Conservation (phyloP, 176 grass and related monocot species). For the Themeda triandra region DNA sequence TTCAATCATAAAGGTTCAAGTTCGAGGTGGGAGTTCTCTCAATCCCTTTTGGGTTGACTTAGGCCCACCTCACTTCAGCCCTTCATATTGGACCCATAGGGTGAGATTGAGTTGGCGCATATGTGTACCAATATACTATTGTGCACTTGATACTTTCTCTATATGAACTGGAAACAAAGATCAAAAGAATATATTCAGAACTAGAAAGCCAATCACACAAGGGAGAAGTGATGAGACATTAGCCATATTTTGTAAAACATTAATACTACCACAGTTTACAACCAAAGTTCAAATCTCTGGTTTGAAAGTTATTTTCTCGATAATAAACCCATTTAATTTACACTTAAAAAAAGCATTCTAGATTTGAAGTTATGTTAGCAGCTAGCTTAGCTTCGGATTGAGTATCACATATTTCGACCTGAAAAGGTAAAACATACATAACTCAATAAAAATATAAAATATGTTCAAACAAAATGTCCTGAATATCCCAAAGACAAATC, state of each 20-base stretch:
- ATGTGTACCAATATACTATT: neutral
- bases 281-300: too few species aligned
- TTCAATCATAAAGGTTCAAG: neutral
- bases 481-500: too few species aligned
- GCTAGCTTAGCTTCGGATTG: too few species aligned
- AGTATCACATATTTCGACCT: too few species aligned
- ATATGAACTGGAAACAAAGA: neutral
- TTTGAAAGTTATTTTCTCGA: too few species aligned
- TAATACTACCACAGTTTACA: neutral
- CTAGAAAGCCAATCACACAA: neutral
- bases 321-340: too few species aligned
- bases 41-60: neutral
- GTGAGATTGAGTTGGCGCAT: neutral
- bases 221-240: neutral
- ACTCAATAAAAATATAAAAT: too few species aligned
- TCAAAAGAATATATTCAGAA: slow-evolving; percentile 16
- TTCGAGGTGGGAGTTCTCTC: neutral
- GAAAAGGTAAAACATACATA: too few species aligned
- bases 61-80: neutral
- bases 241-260: neutral
- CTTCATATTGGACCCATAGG: neutral
- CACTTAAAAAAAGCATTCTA: too few species aligned
- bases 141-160: neutral
- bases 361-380: too few species aligned
- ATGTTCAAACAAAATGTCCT: too few species aligned